Evolutionary conservation across 2,329 filamentous ascomycete genomes (phyloP), one percentile per base, ranked within the genome.

Genomic region (Immersiporthe knoxdaviesiana): DNA sequence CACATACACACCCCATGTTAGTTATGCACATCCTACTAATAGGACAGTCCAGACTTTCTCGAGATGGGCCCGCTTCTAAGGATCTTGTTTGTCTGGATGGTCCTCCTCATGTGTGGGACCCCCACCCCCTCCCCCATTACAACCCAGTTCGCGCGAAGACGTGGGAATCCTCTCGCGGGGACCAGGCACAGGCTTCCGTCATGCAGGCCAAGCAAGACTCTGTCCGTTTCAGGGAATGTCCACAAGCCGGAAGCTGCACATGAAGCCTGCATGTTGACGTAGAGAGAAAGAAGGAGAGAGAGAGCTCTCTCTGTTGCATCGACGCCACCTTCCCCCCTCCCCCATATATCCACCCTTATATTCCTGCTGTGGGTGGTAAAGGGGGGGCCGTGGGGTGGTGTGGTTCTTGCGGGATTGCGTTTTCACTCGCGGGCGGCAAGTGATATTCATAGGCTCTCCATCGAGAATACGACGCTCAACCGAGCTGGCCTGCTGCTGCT

Each of bases 221-320:
- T n/a, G 30, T n/a, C 30, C 32, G 56, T 59, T 37, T 16, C 21
- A 47, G n/a, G 44, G 30, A 59, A 37, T n/a, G 14, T 16, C n/a
- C 50, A 56, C 12, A 56, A 16, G 52, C 14, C 52, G 30, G 32
- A 21, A 37, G 30, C 32, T 37, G 21, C 8, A 18, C 32, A 21
- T 37, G 56, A 59, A 21, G 16, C 18, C 3, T 59, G 56, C 32
- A 59, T 35, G 56, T 35, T 59, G 56, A 59, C 21, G 56, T 59
- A 21, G 8, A 47, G 8, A 59, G 52, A 35, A 35, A 35, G 35
- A 35, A 8, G 8, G 35, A 35, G 8, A 35, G 35, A 35, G 35
- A n/a, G n/a, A n/a, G n/a, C n/a, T n/a, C n/a, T 27, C 14, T 32
- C 18, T 30, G 14, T 30, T 56, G 52, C 52, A 30, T 56, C 52